Evolutionary conservation across 768 basidiomycete genomes (phyloP), one percentile per base, ranked within the genome.

Genomic region (Russula sp.): DNA sequence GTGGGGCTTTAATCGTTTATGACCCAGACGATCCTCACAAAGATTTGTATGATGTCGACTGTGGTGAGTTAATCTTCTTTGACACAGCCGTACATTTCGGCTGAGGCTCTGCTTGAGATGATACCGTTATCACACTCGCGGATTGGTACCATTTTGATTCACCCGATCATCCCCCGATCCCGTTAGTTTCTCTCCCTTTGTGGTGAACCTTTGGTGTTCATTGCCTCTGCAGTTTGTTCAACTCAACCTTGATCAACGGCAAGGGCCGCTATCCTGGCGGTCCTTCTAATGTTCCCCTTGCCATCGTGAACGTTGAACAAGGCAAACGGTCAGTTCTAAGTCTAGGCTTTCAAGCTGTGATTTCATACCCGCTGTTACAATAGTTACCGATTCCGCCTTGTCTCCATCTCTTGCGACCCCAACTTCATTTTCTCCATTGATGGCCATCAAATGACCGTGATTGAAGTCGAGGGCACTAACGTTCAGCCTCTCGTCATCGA

Each of bases 231-330:
- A 70, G 68, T 29, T 66, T 63, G 7, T 59, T 76, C 2, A 72
- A 75, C 61, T 57, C 75, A 6, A 76, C 75, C 0, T 64, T 81
- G 9, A 79, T 82, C 63, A 82, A 82, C 53, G 81, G 81, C 5
- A 69, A 72, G 9, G 82, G 82, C 16, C 77, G 80, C 22, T 78
- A 72, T 63, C 54, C 51, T 1, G 66, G 60, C 1, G 61, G 68
- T 2, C 62, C 68, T 35, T 7, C 50, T 3, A 6, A 34, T 6
- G 39, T 46, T 9, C 4, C 42, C 1, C 55, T 68, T 25, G 53
- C 67, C 11, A 20, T 67, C 8, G 59, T 69, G 25, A 53, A 41
- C 13, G 68, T 69, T 22, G 1, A 5, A 1, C 18, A n/a, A 0
- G 43, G 47, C 10, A 42, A 32, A 50, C 63, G 67, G 59, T 70